Base-by-base conservation (phyloP, 140 eudicot species). In the Ambrosia hybrid region DNA sequence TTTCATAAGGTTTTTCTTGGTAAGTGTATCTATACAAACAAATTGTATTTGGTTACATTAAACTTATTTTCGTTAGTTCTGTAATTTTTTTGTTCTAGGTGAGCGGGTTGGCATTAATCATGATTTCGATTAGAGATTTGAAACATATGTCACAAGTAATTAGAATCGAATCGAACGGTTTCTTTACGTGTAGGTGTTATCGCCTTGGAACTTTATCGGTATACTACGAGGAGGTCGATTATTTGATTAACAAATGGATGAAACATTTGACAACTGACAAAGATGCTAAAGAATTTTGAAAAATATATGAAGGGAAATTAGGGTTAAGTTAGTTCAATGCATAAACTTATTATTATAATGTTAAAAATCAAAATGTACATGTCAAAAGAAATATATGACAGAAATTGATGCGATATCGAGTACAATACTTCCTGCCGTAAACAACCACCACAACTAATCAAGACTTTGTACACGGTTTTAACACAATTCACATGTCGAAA, bases 131-230 rank as follows among this genome's bases (percentile, higher is more conserved):
- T 55, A 11, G 39, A 15, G 13, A 0, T 41, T 70, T 70, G 9
- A 38, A 3, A 5, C 48, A 36, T 34, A 36, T 39, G 7, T 6
- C 15, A 59, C 51, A 38, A 4, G 9, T 14, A 53, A 60, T 30
- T 30, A 30, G 34, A 30, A 30, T 30, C 34, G 34, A 36, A 15
- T 48, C 9, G 21, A 26, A 11, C 57, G 14, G 14, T 1, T n/a
- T 12, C 21, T 55, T 16, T n/a, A 26, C 6, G 17, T 17, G 33
- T 65, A 91, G 97, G 87, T 5, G 80, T 81, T 64, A 36, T 88
- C 76, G 90, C 48, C 16, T 91, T 76, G 85, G 79, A 16, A 82
- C 88, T 6, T 45, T 91, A 74, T 95, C 97, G 21, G 83, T 82
- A 1, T 55, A 88, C 70, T 88, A 91, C 11, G 95, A 91, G 74